Conservation (phyloP, 1,284 basidiomycete species). For the Moniliophthora roreri region DNA sequence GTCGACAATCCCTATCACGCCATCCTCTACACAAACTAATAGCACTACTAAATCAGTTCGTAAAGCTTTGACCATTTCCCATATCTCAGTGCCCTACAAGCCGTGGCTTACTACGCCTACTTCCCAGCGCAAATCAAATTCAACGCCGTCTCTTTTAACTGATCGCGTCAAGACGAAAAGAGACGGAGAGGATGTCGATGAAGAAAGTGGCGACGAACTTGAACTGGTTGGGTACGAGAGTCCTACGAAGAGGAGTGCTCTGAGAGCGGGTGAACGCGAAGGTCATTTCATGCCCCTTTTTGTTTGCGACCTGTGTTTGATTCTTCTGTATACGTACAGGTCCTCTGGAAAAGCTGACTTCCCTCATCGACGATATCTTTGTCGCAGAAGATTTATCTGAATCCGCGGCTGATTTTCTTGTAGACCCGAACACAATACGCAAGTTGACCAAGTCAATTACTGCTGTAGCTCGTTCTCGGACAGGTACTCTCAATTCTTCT, state of each 20-base stretch:
- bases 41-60: slow-evolving; percentile 31
- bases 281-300: slow-evolving; percentile 52
- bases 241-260: slow-evolving; percentile 26
- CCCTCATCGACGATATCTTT: slow-evolving; percentile 81
- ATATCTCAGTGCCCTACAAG: slow-evolving; percentile 59
- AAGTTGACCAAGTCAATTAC: slow-evolving; percentile 70
- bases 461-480: slow-evolving; percentile 63
- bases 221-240: slow-evolving; percentile 35
- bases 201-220: slow-evolving; percentile 55
- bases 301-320: slow-evolving; percentile 20
- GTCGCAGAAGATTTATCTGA: slow-evolving; percentile 85
- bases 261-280: slow-evolving; percentile 71
- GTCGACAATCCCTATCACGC: slow-evolving; percentile 9
- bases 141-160: slow-evolving; percentile 27
- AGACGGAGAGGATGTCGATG: slow-evolving; percentile 45
- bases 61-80: slow-evolving; percentile 45
- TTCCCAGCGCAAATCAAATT: slow-evolving; percentile 31
- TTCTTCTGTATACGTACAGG: neutral
- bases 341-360: slow-evolving; percentile 19
- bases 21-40: slow-evolving; percentile 4
- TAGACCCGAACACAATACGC: slow-evolving; percentile 59
- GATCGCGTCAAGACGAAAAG: slow-evolving; percentile 27
- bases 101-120: slow-evolving; percentile 52
- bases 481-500: slow-evolving; percentile 38
- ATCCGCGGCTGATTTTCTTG: slow-evolving; percentile 54